A percentile compares a stretch with the other conserved stretches of the same genome.
Conservation (phyloP, 202 grass and related monocot genomes). For the Panicum virgatum region DNA sequence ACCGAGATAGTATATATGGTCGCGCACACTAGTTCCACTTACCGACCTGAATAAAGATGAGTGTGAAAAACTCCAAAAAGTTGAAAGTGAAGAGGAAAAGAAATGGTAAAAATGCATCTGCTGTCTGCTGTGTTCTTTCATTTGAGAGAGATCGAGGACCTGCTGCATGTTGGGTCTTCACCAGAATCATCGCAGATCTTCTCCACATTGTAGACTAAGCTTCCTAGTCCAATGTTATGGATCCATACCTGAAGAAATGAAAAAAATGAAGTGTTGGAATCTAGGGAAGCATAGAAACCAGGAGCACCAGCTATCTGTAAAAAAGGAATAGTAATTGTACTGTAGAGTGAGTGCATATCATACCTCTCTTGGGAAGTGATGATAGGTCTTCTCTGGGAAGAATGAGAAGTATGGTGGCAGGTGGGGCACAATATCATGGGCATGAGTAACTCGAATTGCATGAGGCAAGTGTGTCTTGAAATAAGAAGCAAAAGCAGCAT, state of each 20-base stretch:
- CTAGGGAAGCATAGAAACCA: background rate
- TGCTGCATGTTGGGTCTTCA: slow-evolving; percentile 89
- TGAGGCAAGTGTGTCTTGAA: slow-evolving; percentile 78
- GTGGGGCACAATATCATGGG: slow-evolving; percentile 86
- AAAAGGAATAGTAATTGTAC: background rate
- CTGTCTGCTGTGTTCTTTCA: background rate
- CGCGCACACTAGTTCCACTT: slow-evolving; percentile 60
- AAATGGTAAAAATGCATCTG: background rate
- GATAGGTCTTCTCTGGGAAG: slow-evolving; percentile 95
- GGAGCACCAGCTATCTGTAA: background rate
- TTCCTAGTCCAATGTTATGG: slow-evolving; percentile 68
- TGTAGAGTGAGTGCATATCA: background rate
- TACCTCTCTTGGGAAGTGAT: slow-evolving; percentile 96
- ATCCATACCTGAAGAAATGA: slow-evolving; percentile 73
- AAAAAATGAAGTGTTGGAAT: background rate
- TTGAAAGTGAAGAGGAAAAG: background rate
- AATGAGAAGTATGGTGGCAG: slow-evolving; percentile 81
- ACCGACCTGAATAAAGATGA: slow-evolving; percentile 59
- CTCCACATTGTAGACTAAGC: slow-evolving; percentile 62
- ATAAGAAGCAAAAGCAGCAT: slow-evolving; percentile 85
- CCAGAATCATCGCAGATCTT: slow-evolving; percentile 87
- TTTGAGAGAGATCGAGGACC: slow-evolving; percentile 25
- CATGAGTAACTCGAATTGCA: slow-evolving; percentile 85
- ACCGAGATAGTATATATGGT: slow-evolving; percentile 81
- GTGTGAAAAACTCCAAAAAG: background rate